These are phyloP conservation scores for Dothistroma septosporum DNA, from an alignment of 2,329 filamentous ascomycete species.

Conservation along the genomic window DNA sequence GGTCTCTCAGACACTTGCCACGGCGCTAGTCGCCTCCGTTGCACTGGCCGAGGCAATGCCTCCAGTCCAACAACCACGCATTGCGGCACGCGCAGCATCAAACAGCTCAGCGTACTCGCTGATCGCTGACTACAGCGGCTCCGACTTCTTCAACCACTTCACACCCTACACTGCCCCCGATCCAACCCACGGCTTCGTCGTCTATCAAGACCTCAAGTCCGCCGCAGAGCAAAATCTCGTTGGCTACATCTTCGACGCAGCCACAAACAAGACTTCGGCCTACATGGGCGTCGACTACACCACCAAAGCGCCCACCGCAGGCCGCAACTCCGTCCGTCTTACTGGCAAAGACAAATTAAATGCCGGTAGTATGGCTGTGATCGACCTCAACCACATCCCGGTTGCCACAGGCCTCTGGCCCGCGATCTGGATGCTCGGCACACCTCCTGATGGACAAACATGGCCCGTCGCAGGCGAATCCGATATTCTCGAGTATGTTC, in stretches of 20 bases:
- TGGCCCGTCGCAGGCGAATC: slow-evolving; percentile 45
- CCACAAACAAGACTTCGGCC: slow-evolving; percentile 32
- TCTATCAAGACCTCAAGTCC: slow-evolving; percentile 19
- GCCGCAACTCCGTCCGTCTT: slow-evolving; percentile 46
- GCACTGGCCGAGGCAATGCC: slow-evolving; percentile 5
- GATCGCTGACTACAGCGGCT: slow-evolving; percentile 28
- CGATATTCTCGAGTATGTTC: slow-evolving; percentile 49
- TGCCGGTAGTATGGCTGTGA: slow-evolving; percentile 46
- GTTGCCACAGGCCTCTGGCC: slow-evolving; percentile 52
- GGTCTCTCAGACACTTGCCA: neutral
- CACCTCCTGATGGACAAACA: slow-evolving; percentile 20
- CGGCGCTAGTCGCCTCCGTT: slow-evolving; percentile 17
- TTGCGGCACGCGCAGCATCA: slow-evolving; percentile 7
- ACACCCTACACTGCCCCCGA: slow-evolving; percentile 43
- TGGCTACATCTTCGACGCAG: slow-evolving; percentile 40
- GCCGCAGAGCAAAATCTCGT: slow-evolving; percentile 39
- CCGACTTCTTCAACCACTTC: slow-evolving; percentile 45
- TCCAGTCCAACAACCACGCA: slow-evolving; percentile 11
- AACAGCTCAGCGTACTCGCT: slow-evolving; percentile 26
- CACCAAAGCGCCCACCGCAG: slow-evolving; percentile 31
- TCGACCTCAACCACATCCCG: slow-evolving; percentile 52
- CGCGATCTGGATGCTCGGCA: slow-evolving; percentile 43
- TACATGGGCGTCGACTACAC: slow-evolving; percentile 47
- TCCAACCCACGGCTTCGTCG: slow-evolving; percentile 41
- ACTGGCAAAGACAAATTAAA: slow-evolving; percentile 46